Base-by-base conservation (phyloP, 805 yeast genomes). In the Kockiozyma suomiensis region DNA sequence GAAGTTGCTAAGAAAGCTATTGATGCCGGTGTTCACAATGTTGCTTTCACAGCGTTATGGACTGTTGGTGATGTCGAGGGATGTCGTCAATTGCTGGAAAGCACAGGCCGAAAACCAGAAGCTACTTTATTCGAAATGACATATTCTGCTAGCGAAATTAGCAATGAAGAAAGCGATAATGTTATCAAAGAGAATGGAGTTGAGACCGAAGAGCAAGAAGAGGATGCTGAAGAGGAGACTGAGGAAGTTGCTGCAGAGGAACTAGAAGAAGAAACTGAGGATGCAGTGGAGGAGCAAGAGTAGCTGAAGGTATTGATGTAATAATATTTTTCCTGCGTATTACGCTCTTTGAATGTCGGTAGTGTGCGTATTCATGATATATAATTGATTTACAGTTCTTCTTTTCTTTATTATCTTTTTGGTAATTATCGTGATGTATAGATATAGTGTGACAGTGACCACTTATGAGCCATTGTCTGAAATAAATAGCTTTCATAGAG, bases 31-130 rank as follows among this genome's bases (percentile, higher is more conserved):
- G 87, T 87, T 72, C 89, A 85, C 75, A 94, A 94, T 73, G 78
- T 92, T 59, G 96, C 98, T 26, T 94, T 91, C 79, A 90, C 89
- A 71, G 87, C 97, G 12, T 85, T 85, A 73, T 94, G 98, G 98
- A 78, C 85, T 56, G 82, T 86, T 33, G 93, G 96, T 41, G 88
- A 90, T 70, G 78, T 84, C 40, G 75, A 77, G 17, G 78, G 80
- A 43, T 87, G 92, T 66, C 79, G 85, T 56, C 82, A 83, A 23
- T 77, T 94, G 65, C 80, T 94, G 68, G 78, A 82, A 49, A 78
- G 81, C 70, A 81, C 90, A 54, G 88, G 83, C 40, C 83, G 96
- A 72, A 79, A 78, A 60, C 79, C 96, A 1, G 99, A 94, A 74
- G 97, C 97, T 33, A 82, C 97, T 1, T 72, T 94, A 63, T 82